These are phyloP conservation scores for Colletotrichum noveboracense DNA, from an alignment of 2,329 filamentous ascomycete genomes.

Conservation along the genomic window DNA sequence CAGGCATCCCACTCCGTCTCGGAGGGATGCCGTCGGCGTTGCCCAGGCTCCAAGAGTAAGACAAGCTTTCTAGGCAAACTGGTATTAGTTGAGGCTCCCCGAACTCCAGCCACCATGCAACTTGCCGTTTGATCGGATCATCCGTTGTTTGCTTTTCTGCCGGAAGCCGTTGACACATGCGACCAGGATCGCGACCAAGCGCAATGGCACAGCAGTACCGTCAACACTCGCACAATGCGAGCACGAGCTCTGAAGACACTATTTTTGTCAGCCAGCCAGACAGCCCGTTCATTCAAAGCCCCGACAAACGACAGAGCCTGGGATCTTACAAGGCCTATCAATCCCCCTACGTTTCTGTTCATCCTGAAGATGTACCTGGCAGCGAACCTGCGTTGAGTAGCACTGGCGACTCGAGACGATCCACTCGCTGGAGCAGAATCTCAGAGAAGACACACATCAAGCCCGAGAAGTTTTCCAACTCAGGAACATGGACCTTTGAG, in stretches of 20 bases:
- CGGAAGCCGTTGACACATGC: background rate
- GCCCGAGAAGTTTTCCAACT: conserved; percentile 13
- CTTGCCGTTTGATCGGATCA: background rate
- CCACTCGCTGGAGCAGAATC: conserved; percentile 11
- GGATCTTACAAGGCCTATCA: conserved; percentile 6
- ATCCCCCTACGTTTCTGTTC: background rate
- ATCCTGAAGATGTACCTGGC: background rate
- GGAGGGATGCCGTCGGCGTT: background rate
- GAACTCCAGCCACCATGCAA: background rate
- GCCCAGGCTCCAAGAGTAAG: background rate
- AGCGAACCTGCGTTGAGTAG: conserved; percentile 11
- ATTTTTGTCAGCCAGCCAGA: background rate
- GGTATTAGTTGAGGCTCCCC: conserved; percentile 5
- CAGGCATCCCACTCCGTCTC: background rate
- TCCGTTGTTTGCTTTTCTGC: background rate
- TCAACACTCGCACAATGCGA: conserved; percentile 15
- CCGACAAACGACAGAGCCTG: background rate
- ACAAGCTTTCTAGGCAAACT: conserved; percentile 4
- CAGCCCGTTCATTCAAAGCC: background rate
- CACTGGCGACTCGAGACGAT: background rate
- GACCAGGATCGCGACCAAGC: background rate
- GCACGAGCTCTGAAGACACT: conserved; percentile 9
- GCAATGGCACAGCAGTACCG: conserved; percentile 6
- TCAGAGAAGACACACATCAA: conserved; percentile 4
- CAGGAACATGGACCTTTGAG: conserved; percentile 31